Conservation (phyloP, 23 red algal species). For the Gracilaria domingensis region DNA sequence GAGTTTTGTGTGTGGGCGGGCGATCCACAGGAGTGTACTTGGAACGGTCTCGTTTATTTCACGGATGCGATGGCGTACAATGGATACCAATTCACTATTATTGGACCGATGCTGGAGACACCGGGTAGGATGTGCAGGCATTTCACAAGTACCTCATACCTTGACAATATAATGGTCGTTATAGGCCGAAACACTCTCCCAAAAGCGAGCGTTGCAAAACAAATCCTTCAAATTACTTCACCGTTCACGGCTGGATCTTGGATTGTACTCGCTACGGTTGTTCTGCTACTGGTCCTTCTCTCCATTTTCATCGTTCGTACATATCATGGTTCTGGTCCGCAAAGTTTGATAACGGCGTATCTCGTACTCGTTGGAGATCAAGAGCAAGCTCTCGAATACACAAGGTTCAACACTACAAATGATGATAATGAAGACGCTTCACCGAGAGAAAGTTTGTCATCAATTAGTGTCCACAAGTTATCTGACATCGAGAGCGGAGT, state of each 20-base stretch:
- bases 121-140: constrained; percentile 4
- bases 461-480: background rate
- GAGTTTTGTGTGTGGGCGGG: constrained; percentile 31
- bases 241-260: constrained; percentile 23
- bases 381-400: constrained; percentile 9
- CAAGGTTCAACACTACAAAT: background rate
- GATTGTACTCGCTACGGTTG: background rate
- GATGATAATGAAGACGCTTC: background rate
- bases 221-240: background rate
- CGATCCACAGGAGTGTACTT: constrained; percentile 7
- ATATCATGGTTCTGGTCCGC: constrained; percentile 11
- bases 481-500: background rate
- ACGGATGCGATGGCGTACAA: background rate
- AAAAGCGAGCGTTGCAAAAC: constrained; percentile 1
- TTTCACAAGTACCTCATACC: constrained; percentile 1
- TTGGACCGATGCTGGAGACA: constrained; percentile 33
- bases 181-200: background rate
- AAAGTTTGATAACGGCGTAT: constrained; percentile 1
- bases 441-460: background rate
- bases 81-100: constrained; percentile 26
- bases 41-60: constrained; percentile 31
- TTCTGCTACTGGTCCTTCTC: background rate
- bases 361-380: constrained; percentile 22
- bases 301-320: background rate
- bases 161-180: constrained; percentile 14